phyloP scores from a whole-genome alignment of 2,329 filamentous ascomycete genomes.

The Colletotrichum sp. region DNA sequence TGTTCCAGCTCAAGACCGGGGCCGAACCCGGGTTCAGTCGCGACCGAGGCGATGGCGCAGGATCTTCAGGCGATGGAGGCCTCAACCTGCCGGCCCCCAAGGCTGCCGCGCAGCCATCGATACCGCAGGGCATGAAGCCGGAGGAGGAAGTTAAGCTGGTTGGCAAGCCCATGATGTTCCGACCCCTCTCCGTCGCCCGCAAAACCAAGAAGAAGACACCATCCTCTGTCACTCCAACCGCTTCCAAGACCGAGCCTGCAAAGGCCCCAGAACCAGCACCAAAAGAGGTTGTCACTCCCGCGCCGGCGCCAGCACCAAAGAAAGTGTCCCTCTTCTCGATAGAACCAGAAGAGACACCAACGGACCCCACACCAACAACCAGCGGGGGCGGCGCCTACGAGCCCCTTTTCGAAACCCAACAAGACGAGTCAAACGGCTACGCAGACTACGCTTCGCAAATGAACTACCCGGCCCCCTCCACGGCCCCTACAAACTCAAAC shows the following conservation, averaged over 20 bases:
- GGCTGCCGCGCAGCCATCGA: conserved; percentile 47
- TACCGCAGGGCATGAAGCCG: conserved; percentile 61
- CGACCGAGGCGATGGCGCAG: conserved; percentile 60
- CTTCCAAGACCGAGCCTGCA: conserved; percentile 10
- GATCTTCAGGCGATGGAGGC: conserved; percentile 25
- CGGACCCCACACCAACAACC: conserved; percentile 21
- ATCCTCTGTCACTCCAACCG: conserved; percentile 20
- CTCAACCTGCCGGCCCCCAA: conserved; percentile 47
- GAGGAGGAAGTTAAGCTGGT: conserved; percentile 71
- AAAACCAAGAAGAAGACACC: conserved; percentile 72
- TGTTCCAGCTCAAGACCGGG: conserved; percentile 79
- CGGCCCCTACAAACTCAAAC: conserved; percentile 40
- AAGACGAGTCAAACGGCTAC: conserved; percentile 27
- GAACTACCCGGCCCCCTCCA: conserved; percentile 33
- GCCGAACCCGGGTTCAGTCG: conserved; percentile 82
- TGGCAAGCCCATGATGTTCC: conserved; percentile 86
- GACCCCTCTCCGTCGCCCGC: conserved; percentile 82
- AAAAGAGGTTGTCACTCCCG: conserved; percentile 19
- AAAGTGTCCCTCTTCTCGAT: conserved; percentile 76
- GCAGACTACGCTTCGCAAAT: conserved; percentile 39
- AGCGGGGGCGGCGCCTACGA: conserved; percentile 56
- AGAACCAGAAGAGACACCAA: conserved; percentile 35
- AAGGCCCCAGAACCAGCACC: not conserved
- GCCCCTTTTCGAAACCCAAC: conserved; percentile 51
- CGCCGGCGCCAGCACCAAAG: conserved; percentile 40